These are phyloP conservation scores for Phytophthora cryptogea DNA, from an alignment of 352 stramenopile genomes.

Conservation along the genomic window DNA sequence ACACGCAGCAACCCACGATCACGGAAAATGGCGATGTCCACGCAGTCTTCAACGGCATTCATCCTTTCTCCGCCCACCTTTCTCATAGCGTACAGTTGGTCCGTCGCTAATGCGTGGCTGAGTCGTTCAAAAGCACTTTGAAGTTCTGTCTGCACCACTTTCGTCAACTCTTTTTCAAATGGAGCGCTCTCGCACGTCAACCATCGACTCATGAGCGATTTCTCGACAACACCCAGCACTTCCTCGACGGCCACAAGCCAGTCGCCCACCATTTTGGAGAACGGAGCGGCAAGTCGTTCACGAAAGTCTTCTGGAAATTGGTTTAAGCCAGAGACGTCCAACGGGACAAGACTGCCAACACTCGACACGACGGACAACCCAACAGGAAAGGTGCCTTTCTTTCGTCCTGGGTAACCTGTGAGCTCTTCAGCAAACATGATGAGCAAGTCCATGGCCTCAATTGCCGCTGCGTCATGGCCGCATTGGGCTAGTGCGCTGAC, in stretches of 20 bases:
- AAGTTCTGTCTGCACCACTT: slow-evolving; percentile 10
- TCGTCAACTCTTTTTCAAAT: slow-evolving; percentile 16
- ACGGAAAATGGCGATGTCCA: slow-evolving; percentile 11
- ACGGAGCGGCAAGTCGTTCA: slow-evolving; percentile 7
- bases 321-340: slow-evolving; percentile 5
- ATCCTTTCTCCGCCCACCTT: slow-evolving; percentile 4
- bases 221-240: slow-evolving; percentile 26
- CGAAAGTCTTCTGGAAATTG: slow-evolving; percentile 16
- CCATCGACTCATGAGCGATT: slow-evolving; percentile 23
- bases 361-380: slow-evolving; percentile 24
- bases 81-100: slow-evolving; percentile 29
- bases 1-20: slow-evolving; percentile 1
- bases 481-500: slow-evolving; percentile 19
- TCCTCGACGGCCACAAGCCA: slow-evolving; percentile 19
- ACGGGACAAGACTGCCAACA: slow-evolving; percentile 13
- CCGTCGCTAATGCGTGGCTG: slow-evolving; percentile 14
- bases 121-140: slow-evolving; percentile 28
- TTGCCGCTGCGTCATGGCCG: slow-evolving; percentile 13
- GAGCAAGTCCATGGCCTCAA: slow-evolving; percentile 27
- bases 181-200: slow-evolving; percentile 15
- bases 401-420: slow-evolving; percentile 1
- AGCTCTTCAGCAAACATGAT: slow-evolving; percentile 20
- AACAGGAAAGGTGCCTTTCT: slow-evolving; percentile 7
- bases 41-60: background rate
- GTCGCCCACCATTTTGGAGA: slow-evolving; percentile 12